Base-by-base conservation (phyloP, 2,329 filamentous ascomycete species). In the Rhinocladiella mackenziei region DNA sequence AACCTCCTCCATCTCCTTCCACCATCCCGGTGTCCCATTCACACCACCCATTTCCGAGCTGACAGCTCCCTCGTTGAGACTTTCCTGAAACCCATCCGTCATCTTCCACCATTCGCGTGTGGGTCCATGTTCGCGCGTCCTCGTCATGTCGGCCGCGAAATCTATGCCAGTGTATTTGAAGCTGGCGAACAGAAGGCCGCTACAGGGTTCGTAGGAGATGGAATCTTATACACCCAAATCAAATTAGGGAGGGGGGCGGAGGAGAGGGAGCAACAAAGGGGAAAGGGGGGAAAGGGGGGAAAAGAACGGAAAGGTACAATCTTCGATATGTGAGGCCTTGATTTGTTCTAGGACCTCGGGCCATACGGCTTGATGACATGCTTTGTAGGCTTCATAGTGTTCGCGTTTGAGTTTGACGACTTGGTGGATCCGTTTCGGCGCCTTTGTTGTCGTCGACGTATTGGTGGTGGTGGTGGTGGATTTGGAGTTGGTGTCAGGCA, bases 161-260 rank as follows among this genome's bases (percentile, higher is more conserved):
- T 86, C 76, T 48, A 76, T 76, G 0, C 86, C 86, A n/a, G 84
- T 71, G 58, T 89, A 91, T 62, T 86, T 89, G 71, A 89, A 87
- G 17, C 71, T 80, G 0, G 83, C 83, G 60, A 89, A 89, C 1
- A 91, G 72, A 30, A 81, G 81, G 41, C 76, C 67, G 0, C 75
- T 74, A 4, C 62, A 65, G 9, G 80, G 72, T 58, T 86, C 81
- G 56, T 85, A 78, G 66, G 77, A 88, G 61, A 89, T 84, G 15
- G 41, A 44, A 15, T 44, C 39, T n/a, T 42, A 26, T 26, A 26
- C 10, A 18, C 6, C n/a, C 9, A 15, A 39, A 18, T 64, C 76
- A 53, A 79, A 85, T 9, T 35, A 20, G 10, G 10, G 11, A 19
- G 19, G 5, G n/a, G 10, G 9, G 15, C 2, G 7, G 11, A 10